Evolutionary conservation across 1,139 yeast genomes (phyloP), one percentile per base, ranked within the genome.

Genomic region (Yamadazyma atlantica): DNA sequence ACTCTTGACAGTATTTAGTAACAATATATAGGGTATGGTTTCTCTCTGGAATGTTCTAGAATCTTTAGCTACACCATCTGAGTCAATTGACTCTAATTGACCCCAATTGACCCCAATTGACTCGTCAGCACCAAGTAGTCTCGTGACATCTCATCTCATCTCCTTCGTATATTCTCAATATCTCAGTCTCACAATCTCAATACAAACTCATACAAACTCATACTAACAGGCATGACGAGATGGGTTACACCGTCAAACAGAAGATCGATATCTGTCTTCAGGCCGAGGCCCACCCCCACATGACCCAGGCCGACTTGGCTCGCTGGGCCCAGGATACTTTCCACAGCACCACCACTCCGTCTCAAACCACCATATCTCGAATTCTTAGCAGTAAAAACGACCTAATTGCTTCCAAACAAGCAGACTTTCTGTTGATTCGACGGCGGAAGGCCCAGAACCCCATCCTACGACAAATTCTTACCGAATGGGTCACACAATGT

Each of bases 221-320:
- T n/a, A n/a, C n/a, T n/a, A n/a, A n/a, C n/a, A n/a, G 23, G 31
- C 29, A 27, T 21, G 21, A 26, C 30, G 15, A 18, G 4, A 76
- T 77, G 82, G 82, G 82, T 4, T 76, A 73, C 46, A 75, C 79
- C 6, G 73, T 77, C 44, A 81, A 80, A 53, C 85, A 80, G 49
- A 78, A 81, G 57, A 80, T 80, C 29, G 85, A 79, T 48, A 79
- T 81, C 38, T 80, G 85, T 50, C 70, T 81, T 36, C 78, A 80
- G 69, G 78, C 85, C 14, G 85, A 80, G 54, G 65, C 82, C 14
- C 75, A 78, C 46, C 85, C 85, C 1, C 71, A 72, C 24, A 78
- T 82, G 85, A 80, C 85, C 2, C 87, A 81, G 53, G 67, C 72
- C n/a, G 85, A 80, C 46, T 55, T 81, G 35, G 87, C 86, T 1